Evolutionary conservation across 495 filamentous ascomycete genomes (phyloP).

Genomic region (Antarctomyces pellizariae): DNA sequence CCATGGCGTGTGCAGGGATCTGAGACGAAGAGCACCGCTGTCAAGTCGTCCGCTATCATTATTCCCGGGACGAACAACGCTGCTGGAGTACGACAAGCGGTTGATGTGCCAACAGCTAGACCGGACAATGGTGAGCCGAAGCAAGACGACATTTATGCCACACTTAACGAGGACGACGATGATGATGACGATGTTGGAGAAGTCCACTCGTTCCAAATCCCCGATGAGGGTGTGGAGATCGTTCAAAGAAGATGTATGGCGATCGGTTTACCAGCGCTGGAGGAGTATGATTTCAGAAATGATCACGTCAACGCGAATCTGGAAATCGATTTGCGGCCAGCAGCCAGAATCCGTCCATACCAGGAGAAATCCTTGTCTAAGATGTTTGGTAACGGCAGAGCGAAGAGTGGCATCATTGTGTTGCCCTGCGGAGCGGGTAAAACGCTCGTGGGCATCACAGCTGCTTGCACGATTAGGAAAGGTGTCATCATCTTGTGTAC

Average conservation of each 20-base stretch:
- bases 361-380: conserved; percentile 95
- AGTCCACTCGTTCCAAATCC: conserved; percentile 93
- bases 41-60: conserved; percentile 70
- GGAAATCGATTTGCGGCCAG: conserved; percentile 74
- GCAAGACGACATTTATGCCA: conserved; percentile 31
- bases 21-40: conserved; percentile 50
- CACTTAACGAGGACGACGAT: conserved; percentile 51
- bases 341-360: conserved; percentile 68
- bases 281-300: conserved; percentile 96
- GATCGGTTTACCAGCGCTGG: conserved; percentile 66
- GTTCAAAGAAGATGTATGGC: conserved; percentile 81
- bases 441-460: conserved; percentile 89
- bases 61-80: conserved; percentile 92
- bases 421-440: conserved; percentile 93
- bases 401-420: conserved; percentile 94
- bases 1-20: conserved; percentile 29
- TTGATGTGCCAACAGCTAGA: conserved; percentile 14
- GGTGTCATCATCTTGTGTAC: conserved; percentile 87
- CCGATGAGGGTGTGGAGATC: conserved; percentile 46
- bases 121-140: conserved; percentile 13
- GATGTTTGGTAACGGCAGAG: conserved; percentile 96
- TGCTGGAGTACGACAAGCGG: conserved; percentile 50
- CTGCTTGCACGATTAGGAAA: conserved; percentile 93
- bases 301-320: conserved; percentile 73
- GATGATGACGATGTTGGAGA: conserved; percentile 73